Evolutionary conservation across 1,284 basidiomycete species (phyloP).

Genomic region (Cryptococcus depauperatus): DNA sequence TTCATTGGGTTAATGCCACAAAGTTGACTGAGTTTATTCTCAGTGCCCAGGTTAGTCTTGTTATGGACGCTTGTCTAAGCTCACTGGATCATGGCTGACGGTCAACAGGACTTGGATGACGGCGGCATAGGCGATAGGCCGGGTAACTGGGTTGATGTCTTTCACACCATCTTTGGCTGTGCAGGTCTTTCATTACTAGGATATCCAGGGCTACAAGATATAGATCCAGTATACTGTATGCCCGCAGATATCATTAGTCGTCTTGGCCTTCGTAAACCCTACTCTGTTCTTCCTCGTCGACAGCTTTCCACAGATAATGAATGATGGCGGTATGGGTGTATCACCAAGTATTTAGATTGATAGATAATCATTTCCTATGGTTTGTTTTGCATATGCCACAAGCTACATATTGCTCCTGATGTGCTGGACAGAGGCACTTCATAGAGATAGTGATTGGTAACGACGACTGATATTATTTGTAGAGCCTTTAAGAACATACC

Average conservation of each 20-base stretch:
- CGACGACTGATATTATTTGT: too few species aligned
- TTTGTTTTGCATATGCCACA: too few species aligned
- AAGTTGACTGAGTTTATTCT: slow-evolving; percentile 76
- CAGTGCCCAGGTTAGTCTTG: slow-evolving; percentile 64
- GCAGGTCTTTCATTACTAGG: slow-evolving; percentile 84
- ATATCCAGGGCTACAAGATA: slow-evolving; percentile 69
- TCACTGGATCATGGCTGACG: not conserved
- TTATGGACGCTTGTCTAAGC: not conserved
- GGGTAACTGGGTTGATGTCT: slow-evolving; percentile 89
- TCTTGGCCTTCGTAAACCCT: slow-evolving; percentile 51
- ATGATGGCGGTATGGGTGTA: too few species aligned
- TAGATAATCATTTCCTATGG: too few species aligned
- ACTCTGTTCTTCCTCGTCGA: slow-evolving; percentile 23
- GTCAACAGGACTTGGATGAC: slow-evolving; percentile 65
- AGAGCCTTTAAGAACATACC: too few species aligned
- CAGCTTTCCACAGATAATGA: too few species aligned
- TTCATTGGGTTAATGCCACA: slow-evolving; percentile 84
- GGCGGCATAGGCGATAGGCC: slow-evolving; percentile 94
- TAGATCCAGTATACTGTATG: slow-evolving; percentile 97
- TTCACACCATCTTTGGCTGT: slow-evolving; percentile 89
- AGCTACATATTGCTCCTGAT: too few species aligned
- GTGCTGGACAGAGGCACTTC: too few species aligned
- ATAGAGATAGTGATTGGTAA: too few species aligned
- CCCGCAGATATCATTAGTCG: slow-evolving; percentile 65
- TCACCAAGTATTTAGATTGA: too few species aligned